A percentile compares a stretch with the other conserved stretches of the same genome.
phyloP scores from a whole-genome alignment of 257 asterid genomes.

The Leonotis leonurus region DNA sequence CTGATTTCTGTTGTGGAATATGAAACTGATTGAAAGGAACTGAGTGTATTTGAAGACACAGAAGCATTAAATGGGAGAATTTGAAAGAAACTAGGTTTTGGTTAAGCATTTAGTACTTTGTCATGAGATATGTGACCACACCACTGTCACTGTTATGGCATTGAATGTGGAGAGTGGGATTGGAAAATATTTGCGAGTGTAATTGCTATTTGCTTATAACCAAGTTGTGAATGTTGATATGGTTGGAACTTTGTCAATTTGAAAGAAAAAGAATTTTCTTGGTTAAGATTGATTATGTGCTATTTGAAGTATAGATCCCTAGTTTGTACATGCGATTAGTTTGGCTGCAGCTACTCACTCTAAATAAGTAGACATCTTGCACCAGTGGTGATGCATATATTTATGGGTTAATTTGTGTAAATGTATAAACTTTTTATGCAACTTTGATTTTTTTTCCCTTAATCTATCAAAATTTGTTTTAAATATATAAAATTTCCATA shows the following conservation, averaged over 20 bases:
- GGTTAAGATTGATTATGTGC: background rate
- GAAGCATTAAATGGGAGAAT: background rate
- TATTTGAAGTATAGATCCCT: background rate
- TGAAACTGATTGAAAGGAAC: background rate
- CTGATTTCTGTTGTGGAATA: background rate
- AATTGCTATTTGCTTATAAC: background rate
- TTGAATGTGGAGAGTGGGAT: background rate
- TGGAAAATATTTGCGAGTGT: background rate
- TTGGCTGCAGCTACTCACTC: background rate
- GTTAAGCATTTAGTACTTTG: background rate
- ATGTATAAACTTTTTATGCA: too few relatives aligned
- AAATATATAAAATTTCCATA: too few relatives aligned
- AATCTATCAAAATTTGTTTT: too few relatives aligned
- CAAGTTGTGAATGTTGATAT: background rate
- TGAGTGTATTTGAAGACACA: too few relatives aligned
- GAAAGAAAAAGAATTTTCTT: background rate
- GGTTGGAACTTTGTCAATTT: too few relatives aligned
- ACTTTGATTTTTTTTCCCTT: too few relatives aligned
- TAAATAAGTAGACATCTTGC: background rate
- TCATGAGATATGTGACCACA: background rate
- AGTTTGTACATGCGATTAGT: background rate
- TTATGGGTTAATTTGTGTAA: too few relatives aligned
- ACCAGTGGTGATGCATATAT: background rate
- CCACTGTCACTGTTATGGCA: background rate
- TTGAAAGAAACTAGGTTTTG: background rate